Evolutionary conservation across 148 eudicot genomes (phyloP).

Genomic region (Heliamphora exappendiculata): DNA sequence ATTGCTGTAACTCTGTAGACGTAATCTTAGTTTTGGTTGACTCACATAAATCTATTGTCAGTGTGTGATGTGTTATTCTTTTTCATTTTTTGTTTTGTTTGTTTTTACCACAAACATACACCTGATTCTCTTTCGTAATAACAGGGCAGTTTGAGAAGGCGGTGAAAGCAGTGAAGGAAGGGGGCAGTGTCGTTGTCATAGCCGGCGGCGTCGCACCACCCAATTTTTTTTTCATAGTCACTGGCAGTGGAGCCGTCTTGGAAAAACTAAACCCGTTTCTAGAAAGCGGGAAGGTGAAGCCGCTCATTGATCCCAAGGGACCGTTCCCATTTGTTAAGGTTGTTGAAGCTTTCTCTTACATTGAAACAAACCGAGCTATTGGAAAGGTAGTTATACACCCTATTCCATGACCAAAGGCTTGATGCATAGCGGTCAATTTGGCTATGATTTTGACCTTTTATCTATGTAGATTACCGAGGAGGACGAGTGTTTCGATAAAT

Average conservation of each 20-base stretch:
- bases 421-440: background rate
- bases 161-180: conserved; percentile 75
- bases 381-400: conserved; percentile 90
- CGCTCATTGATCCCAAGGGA: conserved; percentile 72
- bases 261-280: conserved; percentile 74
- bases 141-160: conserved; percentile 77
- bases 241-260: conserved; percentile 60
- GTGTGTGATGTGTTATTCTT: too few species aligned
- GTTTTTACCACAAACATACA: background rate
- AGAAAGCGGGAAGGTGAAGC: conserved; percentile 75
- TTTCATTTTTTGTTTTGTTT: background rate
- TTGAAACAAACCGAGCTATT: conserved; percentile 77
- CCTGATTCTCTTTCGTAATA: background rate
- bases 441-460: background rate
- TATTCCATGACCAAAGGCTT: conserved; percentile 34
- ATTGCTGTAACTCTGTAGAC: too few species aligned
- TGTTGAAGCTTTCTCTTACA: conserved; percentile 69
- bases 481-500: background rate
- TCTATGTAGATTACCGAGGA: background rate
- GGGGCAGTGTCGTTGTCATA: conserved; percentile 75
- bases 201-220: conserved; percentile 82
- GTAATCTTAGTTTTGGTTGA: too few species aligned
- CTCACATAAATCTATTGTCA: too few species aligned
- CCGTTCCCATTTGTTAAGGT: conserved; percentile 74
- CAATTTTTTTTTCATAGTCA: conserved; percentile 83